phyloP scores from a whole-genome alignment of 148 eudicot species.

The Fallopia convolvulus region DNA sequence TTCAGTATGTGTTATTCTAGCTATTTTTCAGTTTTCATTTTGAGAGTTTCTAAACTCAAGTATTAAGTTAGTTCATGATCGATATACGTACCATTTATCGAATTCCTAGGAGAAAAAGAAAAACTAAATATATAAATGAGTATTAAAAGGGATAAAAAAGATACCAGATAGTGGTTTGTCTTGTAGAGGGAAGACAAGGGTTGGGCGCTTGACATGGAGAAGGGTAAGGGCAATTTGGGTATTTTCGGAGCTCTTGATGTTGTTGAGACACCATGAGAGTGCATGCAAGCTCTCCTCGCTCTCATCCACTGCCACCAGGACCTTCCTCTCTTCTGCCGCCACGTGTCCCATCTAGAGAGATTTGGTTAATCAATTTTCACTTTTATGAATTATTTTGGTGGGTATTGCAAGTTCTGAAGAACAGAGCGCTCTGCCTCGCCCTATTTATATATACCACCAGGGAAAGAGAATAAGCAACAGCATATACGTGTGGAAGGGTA shows the following conservation, averaged over 20 bases:
- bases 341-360: constrained; percentile 12
- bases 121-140: too few relatives aligned
- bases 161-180: constrained; percentile 4
- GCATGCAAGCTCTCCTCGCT: constrained; percentile 63
- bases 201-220: constrained; percentile 47
- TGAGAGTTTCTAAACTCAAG: not conserved
- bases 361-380: not conserved
- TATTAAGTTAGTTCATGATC: too few relatives aligned
- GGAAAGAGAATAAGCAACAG: not conserved
- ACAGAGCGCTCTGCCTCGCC: not conserved
- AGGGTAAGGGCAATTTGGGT: constrained; percentile 39
- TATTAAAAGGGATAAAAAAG: too few relatives aligned
- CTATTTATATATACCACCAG: not conserved
- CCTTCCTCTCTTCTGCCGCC: constrained; percentile 32
- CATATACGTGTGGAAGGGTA: not conserved
- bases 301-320: constrained; percentile 57
- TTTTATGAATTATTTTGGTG: not conserved
- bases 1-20: too few relatives aligned
- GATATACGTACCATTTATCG: too few relatives aligned
- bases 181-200: constrained; percentile 32
- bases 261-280: constrained; percentile 57
- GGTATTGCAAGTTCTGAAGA: not conserved
- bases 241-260: constrained; percentile 19
- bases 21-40: too few relatives aligned
- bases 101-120: too few relatives aligned